Evolutionary conservation across 768 basidiomycete genomes (phyloP).

Genomic region (Lepiota venenata): DNA sequence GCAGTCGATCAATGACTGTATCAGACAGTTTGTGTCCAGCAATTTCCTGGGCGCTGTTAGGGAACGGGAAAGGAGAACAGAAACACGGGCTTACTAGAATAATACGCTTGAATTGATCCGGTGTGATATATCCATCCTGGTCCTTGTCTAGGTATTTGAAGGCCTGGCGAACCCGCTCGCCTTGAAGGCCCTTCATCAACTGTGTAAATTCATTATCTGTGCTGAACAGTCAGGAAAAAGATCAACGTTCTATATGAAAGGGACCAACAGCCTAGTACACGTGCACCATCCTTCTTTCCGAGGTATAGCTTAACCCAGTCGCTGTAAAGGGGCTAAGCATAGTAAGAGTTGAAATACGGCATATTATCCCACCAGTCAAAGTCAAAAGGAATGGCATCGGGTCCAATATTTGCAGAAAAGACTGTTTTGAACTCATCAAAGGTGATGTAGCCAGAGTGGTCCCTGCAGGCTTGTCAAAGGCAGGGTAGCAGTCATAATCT

Average conservation of each 20-base stretch:
- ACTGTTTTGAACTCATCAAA: slow-evolving; percentile 95
- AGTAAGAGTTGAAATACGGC: neutral
- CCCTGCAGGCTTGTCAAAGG: slow-evolving; percentile 39
- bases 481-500: neutral
- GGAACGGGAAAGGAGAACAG: neutral
- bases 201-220: slow-evolving; percentile 96
- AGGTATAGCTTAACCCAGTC: slow-evolving; percentile 97
- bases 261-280: slow-evolving; percentile 85
- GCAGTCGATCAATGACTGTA: slow-evolving; percentile 86
- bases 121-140: slow-evolving; percentile 90
- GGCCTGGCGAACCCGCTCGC: slow-evolving; percentile 94
- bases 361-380: slow-evolving; percentile 73
- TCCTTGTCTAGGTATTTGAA: slow-evolving; percentile 90
- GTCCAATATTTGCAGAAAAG: slow-evolving; percentile 74
- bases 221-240: slow-evolving; percentile 3
- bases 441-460: slow-evolving; percentile 88
- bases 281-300: slow-evolving; percentile 87
- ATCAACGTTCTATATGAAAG: neutral
- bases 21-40: slow-evolving; percentile 97
- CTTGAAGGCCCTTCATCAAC: slow-evolving; percentile 97
- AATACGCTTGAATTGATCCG: slow-evolving; percentile 93
- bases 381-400: slow-evolving; percentile 88
- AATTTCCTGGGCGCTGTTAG: slow-evolving; percentile 61
- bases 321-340: slow-evolving; percentile 30
- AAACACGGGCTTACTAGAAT: slow-evolving; percentile 62